Base-by-base conservation (phyloP, 106 monocot genomes). In the Xerophyta viscosa region DNA sequence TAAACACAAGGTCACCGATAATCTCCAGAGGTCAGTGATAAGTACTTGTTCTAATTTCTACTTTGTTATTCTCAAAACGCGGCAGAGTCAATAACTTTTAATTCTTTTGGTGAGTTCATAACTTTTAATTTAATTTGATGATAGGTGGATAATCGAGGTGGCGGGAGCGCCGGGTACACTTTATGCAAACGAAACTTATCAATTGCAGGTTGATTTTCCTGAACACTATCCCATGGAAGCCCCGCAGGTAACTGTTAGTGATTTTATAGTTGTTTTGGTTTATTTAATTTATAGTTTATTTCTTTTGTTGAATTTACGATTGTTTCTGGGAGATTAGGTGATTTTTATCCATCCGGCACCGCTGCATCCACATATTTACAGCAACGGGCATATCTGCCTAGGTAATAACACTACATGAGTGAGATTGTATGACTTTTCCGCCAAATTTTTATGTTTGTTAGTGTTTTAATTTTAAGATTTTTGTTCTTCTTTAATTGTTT, bases 341-440 rank as follows among this genome's bases (percentile, higher is more conserved):
- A 71, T 81, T 9, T 81, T 81, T 76, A 51, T 76, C 1, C 67
- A 52, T 46, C 81, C 81, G 8, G 81, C 81, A 13, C 81, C 81
- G 0, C 57, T 64, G 29, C 81, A 81, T 71, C 81, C 81, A 8
- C 81, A 81, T 37, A 71, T 81, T 48, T 81, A 81, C 45, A 81
- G 81, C 62, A 81, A 81, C 39, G 81, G 81, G 47, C 81, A 81
- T 50, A 81, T 81, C 44, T 81, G 81, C 44, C 64, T 81, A 81
- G 81, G 81, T 81, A 81, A 63, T 56, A n/a, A n/a, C n/a, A n/a
- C n/a, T n/a, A n/a, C n/a, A n/a, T n/a, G n/a, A n/a, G n/a, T n/a
- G n/a, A n/a, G n/a, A n/a, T n/a, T n/a, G n/a, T n/a, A n/a, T n/a
- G n/a, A n/a, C n/a, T n/a, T n/a, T n/a, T n/a, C n/a, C n/a, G n/a